phyloP scores from a whole-genome alignment of 2,329 filamentous ascomycete genomes.

The Fusarium coffeatum region DNA sequence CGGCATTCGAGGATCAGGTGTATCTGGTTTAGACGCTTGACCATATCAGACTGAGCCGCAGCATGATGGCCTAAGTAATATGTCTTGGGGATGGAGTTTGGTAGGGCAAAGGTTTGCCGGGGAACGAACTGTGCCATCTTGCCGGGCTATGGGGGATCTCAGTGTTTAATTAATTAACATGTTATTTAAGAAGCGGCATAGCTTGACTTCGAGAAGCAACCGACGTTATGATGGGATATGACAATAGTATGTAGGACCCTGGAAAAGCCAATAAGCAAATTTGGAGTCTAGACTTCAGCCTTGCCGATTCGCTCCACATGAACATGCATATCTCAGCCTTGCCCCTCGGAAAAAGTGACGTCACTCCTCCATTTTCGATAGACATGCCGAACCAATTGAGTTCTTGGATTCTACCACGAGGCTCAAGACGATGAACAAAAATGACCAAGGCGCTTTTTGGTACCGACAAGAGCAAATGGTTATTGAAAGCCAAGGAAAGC shows the following conservation, averaged over 20 bases:
- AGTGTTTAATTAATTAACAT: background rate
- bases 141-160: background rate
- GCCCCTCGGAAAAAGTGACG: constrained; percentile 24
- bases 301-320: constrained; percentile 8
- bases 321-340: background rate
- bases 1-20: constrained; percentile 94
- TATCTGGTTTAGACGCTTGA: constrained; percentile 85
- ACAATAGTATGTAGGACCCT: constrained; percentile 10
- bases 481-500: constrained; percentile 18
- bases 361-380: constrained; percentile 16
- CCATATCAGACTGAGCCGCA: constrained; percentile 77
- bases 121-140: constrained; percentile 71
- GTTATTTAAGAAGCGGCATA: background rate
- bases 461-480: constrained; percentile 3
- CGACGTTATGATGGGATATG: background rate
- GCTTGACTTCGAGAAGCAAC: background rate
- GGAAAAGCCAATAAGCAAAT: constrained; percentile 23
- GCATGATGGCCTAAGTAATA: constrained; percentile 97
- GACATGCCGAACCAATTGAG: constrained; percentile 41
- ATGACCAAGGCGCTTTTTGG: constrained; percentile 2
- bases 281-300: constrained; percentile 31
- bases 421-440: constrained; percentile 7
- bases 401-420: constrained; percentile 32
- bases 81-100: constrained; percentile 81
- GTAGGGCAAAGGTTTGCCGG: constrained; percentile 76